Base-by-base conservation (phyloP, 2,329 filamentous ascomycete genomes). In the Ascochyta viciae-villosae region DNA sequence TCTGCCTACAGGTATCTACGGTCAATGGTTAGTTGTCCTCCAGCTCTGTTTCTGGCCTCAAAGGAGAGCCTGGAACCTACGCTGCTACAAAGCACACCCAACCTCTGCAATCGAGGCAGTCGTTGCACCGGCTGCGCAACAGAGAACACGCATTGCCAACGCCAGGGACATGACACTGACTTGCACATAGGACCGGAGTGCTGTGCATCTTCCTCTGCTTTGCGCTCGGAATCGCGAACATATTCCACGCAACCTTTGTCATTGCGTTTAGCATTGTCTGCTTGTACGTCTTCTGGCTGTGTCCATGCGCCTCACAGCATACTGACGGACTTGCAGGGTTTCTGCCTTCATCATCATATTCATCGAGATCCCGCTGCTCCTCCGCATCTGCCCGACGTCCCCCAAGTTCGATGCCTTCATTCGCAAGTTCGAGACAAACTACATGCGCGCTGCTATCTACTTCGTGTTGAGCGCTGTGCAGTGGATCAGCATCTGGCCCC, bases 361-460 rank as follows among this genome's bases (percentile, higher is more conserved):
- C 71, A 79, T 82, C 64, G 80, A 99, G 77, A 89, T 99, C 16
- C 95, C 95, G 26, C 88, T 98, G 57, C 90, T 99, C 54, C 88
- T 99, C 60, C 91, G 95, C 78, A 97, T 99, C 81, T 99, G 95
- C 82, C 95, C 95, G 55, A 99, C 95, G 6, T 98, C 94, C 13
- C 78, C 88, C 62, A 87, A 85, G 63, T 99, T 99, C 80, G 95
- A 99, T 77, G 82, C 80, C 64, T 89, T 92, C 75, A 94, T 99
- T 77, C 92, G 94, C 78, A 89, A 86, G 72, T 91, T 99, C 82
- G 92, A 92, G 62, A 96, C 93, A 57, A 98, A 97, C 82, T 98
- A 93, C 82, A 96, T 95, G 88, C 92, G 95, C 78, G 94, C 94
- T 19, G 89, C 82, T 54, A 89, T 96, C 74, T 99, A 99, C 79